These are phyloP conservation scores for Exophiala mesophila DNA, from an alignment of 2,329 filamentous ascomycete genomes.

Conservation along the genomic window DNA sequence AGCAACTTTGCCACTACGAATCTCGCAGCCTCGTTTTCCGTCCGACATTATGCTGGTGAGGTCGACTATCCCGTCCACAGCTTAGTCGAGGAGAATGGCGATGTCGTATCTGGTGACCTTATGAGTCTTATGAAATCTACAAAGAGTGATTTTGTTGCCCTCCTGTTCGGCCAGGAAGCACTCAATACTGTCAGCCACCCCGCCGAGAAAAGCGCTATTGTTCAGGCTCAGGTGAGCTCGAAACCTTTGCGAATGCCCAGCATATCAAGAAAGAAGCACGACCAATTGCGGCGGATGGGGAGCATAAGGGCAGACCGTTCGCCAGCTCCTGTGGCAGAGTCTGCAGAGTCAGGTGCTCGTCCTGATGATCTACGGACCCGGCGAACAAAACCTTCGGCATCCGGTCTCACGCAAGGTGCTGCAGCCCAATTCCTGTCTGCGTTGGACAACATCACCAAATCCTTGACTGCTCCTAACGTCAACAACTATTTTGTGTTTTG, in stretches of 20 bases:
- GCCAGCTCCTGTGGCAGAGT: constrained; percentile 38
- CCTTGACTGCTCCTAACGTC: constrained; percentile 72
- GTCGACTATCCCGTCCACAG: constrained; percentile 88
- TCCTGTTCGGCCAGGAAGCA: constrained; percentile 93
- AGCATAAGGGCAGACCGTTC: constrained; percentile 31
- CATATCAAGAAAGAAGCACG: constrained; percentile 75
- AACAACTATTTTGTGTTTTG: constrained; percentile 98
- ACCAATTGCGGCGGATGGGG: constrained; percentile 46
- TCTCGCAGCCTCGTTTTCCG: constrained; percentile 72
- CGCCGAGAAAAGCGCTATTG: constrained; percentile 80
- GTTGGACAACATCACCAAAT: constrained; percentile 85
- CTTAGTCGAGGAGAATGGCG: constrained; percentile 89
- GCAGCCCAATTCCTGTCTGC: constrained; percentile 88
- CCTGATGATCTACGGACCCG: constrained; percentile 12
- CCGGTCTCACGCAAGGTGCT: constrained; percentile 65
- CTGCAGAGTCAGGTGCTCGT: constrained; percentile 27
- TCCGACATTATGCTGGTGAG: constrained; percentile 93
- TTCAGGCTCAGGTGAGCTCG: constrained; percentile 94
- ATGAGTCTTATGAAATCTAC: constrained; percentile 89
- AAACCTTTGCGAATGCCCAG: constrained; percentile 90
- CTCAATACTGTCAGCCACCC: constrained; percentile 91
- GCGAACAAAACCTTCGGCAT: constrained; percentile 37
- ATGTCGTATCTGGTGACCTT: constrained; percentile 90
- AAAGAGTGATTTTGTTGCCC: constrained; percentile 80
- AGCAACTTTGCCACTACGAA: constrained; percentile 88